phyloP scores from a whole-genome alignment of 257 asterid species.

The Penstemon davidsonii region DNA sequence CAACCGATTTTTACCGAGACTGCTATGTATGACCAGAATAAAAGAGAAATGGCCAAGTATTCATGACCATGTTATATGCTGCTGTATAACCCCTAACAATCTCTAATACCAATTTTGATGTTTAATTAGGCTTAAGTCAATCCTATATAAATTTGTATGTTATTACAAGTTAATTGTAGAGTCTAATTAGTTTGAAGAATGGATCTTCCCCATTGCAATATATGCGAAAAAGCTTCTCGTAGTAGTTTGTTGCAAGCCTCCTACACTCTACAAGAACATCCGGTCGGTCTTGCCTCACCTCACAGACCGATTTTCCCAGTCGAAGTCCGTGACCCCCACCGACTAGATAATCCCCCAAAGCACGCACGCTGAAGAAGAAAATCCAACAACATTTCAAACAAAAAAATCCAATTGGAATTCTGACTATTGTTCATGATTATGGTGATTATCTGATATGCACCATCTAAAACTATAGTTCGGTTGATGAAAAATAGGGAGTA shows the following conservation, averaged over 20 bases:
- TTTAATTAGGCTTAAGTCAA: too few relatives aligned
- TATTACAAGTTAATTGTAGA: too few relatives aligned
- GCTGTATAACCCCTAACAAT: too few relatives aligned
- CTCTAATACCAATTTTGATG: too few relatives aligned
- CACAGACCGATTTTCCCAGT: slow-evolving; percentile 34
- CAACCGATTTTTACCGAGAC: too few relatives aligned
- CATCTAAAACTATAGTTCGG: neutral
- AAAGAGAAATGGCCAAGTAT: too few relatives aligned
- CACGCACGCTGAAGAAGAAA: slow-evolving; percentile 30
- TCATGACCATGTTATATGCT: too few relatives aligned
- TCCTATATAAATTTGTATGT: too few relatives aligned
- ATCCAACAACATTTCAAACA: neutral
- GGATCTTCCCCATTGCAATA: slow-evolving; percentile 24
- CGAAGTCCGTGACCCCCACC: slow-evolving; percentile 30
- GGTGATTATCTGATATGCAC: neutral
- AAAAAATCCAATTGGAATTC: neutral
- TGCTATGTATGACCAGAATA: too few relatives aligned
- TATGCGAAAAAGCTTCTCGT: slow-evolving; percentile 22
- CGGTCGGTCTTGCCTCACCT: slow-evolving; percentile 29
- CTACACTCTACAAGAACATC: slow-evolving; percentile 20
- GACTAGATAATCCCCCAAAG: slow-evolving; percentile 39
- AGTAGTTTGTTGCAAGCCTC: slow-evolving; percentile 22
- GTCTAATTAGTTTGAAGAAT: neutral
- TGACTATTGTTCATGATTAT: neutral
- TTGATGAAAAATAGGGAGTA: neutral